These are phyloP conservation scores for Pythium sukuiense DNA, from an alignment of 352 stramenopile species.

Conservation along the genomic window DNA sequence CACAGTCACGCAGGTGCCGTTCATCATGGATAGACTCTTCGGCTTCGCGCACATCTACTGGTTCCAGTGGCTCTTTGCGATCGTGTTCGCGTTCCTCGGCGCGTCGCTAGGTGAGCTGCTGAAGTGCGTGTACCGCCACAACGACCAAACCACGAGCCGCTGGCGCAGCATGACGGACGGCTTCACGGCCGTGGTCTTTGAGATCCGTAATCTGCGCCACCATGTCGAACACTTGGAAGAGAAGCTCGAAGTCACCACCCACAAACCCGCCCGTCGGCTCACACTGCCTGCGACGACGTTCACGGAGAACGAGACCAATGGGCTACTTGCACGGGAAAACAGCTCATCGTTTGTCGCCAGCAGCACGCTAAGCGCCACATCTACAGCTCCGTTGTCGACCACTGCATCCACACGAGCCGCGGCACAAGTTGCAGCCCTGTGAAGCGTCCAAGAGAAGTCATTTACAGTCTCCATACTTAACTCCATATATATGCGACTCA, in stretches of 20 bases:
- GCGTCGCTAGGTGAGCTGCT: constrained; percentile 38
- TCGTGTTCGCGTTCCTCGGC: constrained; percentile 34
- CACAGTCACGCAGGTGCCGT: constrained; percentile 35
- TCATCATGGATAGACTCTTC: constrained; percentile 42
- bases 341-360: constrained; percentile 6
- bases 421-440: background rate
- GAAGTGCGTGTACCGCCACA: constrained; percentile 43
- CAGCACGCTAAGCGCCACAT: constrained; percentile 10
- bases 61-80: constrained; percentile 44
- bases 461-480: background rate
- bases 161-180: constrained; percentile 40
- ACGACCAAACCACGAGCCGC: constrained; percentile 30
- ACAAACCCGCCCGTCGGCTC: constrained; percentile 35
- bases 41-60: constrained; percentile 43
- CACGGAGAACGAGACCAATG: background rate
- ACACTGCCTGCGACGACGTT: constrained; percentile 19
- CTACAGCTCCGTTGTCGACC: background rate
- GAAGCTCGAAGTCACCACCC: constrained; percentile 47
- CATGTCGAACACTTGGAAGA: constrained; percentile 49
- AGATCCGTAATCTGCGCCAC: constrained; percentile 48
- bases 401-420: background rate
- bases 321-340: constrained; percentile 24
- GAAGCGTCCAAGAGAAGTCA: no score
- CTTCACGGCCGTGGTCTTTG: constrained; percentile 38
- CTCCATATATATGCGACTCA: constrained; percentile 2